Base-by-base conservation (phyloP, 768 basidiomycete genomes). In the Lyophyllum atratum region DNA sequence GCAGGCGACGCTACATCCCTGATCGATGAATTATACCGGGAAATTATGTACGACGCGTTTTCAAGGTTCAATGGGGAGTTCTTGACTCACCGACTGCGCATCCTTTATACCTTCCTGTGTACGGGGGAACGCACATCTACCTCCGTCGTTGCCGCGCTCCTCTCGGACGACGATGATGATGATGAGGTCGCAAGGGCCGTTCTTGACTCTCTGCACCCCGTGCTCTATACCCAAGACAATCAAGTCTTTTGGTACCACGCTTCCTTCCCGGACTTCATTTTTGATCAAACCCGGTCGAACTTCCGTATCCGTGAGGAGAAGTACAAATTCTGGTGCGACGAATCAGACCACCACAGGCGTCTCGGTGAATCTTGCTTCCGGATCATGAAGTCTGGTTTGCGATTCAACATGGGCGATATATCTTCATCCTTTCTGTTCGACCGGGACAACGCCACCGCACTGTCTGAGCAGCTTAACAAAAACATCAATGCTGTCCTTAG, bases 41-140 rank as follows among this genome's bases (percentile, higher is more conserved):
- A n/a, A n/a, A n/a, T 31, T 31, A 31, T 11, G 29, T 31, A 11
- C 6, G 29, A 5, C 11, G 29, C 29, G 5, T 31, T 31, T 11
- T 31, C 29, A 5, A 11, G 6, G 5, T 11, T 31, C 6, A 11
- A 11, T 11, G 29, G 29, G 5, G 29, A 31, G 11, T 31, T 31
- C 5, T 31, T 31, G 5, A 31, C 6, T 5, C 5, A 31, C 11
- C 54, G 61, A 7, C 28, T 68, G 17, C 11, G 22, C 0, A 61
- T 69, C 24, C 54, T 68, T 12, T 55, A 63, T 28, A 68, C 65
- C 3, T 61, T 68, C 34, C 65, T 68, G 5, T 68, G 61, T 47
- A 57, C 67, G 37, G n/a, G n/a, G n/a, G n/a, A n/a, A n/a, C n/a
- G n/a, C n/a, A n/a, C n/a, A n/a, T n/a, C n/a, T n/a, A n/a, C 54